Base-by-base conservation (phyloP, 1,139 yeast genomes). In the Eremothecium gossypii region DNA sequence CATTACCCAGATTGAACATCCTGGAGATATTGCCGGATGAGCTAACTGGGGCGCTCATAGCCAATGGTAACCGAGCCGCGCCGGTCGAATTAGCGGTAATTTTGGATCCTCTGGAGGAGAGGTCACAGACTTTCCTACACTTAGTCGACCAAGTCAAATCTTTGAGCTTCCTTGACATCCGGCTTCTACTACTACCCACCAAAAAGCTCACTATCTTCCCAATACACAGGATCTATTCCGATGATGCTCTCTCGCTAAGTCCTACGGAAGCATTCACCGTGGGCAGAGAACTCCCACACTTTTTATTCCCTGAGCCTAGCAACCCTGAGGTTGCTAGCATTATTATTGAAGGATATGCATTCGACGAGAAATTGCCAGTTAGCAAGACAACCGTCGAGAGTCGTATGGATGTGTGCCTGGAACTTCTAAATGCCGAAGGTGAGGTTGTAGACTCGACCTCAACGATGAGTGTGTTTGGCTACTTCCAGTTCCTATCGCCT, bases 331-430 rank as follows among this genome's bases (percentile, higher is more conserved):
- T 38, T 8, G 42, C 45, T 4, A 50, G 50, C 1, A 27, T 41
- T 11, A 55, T 83, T 9, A 64, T 89, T 12, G 93, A 89, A 58
- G 95, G 95, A 0, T 78, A 74, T 61, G 81, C 83, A 0, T 55
- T 57, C 33, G 57, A 52, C 31, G 53, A 48, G 3, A 34, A 45
- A 6, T 39, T 38, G 10, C 38, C 41, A 1, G 48, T 57, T 2
- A 48, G 54, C 26, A 47, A 49, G 27, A 49, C 54, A 11, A 49
- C 41, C 26, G 49, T 60, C 10, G 54, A 57, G 39, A 61, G 63
- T 2, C 20, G 7, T n/a, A 49, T 52, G 1, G 55, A 52, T 9
- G 49, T 55, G 3, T 52, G 55, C 28, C 40, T 60, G 13, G 50
- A 49, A 38, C 41, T 59, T 4, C 33, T 55, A 7, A 51, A 56